Base-by-base conservation (phyloP, 345 rosid genomes). In the Adansonia digitata region DNA sequence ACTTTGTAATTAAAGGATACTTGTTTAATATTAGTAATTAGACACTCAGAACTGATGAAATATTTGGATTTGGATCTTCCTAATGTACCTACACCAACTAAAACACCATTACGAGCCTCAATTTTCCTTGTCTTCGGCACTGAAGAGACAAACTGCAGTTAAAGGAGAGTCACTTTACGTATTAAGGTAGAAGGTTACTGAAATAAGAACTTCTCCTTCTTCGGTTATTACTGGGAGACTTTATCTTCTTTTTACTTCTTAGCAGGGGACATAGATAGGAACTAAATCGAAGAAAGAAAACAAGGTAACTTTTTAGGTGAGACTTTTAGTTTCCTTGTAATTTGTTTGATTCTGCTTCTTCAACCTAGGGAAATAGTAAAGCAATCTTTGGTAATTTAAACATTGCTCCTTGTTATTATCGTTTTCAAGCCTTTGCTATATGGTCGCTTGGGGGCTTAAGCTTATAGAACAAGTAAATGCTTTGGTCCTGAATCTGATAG, bases 321-420 rank as follows among this genome's bases (percentile, higher is more conserved):
- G 70, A 65, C 18, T 13, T 12, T 22, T 40, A 5, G 3, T 42
- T 65, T 65, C 49, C 69, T n/a, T 22, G 20, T 35, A 8, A 62
- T 62, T 62, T 62, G 68, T 62, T 35, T 34, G 68, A 20, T 62
- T 62, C 43, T 62, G 26, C 43, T 62, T 61, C 66, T 61, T 35
- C 31, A 10, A 20, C 48, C 9, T 22, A 62, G 20, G 57, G 49
- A 65, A 65, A 22, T 65, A 40, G 70, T 65, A 5, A 20, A 64
- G 39, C 17, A 40, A 22, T n/a, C 48, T 64, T 64, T 11, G 31
- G 9, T 39, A 12, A 40, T 40, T 67, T 45, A 12, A 27, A 27
- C 14, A 45, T 17, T 12, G 37, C 40, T 45, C 31, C 43, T 2
- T 63, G 29, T 37, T 29, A 13, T 27, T 31, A 13, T 59, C 40